Evolutionary conservation across 192 early-diverging fungal species (phyloP).

Genomic region (Coemansia erecta): DNA sequence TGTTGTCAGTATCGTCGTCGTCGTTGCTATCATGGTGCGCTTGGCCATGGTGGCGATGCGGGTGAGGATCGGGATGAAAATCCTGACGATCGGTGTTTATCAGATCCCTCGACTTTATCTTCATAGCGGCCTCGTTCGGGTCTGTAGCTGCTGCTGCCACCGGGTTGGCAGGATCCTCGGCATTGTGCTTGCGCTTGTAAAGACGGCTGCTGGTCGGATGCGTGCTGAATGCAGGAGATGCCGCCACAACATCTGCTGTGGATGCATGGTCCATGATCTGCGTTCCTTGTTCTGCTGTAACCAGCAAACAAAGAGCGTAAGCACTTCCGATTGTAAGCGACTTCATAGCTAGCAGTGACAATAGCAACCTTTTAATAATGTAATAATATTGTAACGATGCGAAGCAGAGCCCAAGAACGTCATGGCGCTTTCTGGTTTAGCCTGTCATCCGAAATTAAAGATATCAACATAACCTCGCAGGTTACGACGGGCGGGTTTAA

Average conservation of each 20-base stretch:
- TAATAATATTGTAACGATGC: too few relatives aligned
- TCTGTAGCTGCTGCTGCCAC: slow-evolving; percentile 50
- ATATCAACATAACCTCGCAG: too few relatives aligned
- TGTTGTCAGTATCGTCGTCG: slow-evolving; percentile 10
- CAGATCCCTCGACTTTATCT: slow-evolving; percentile 42
- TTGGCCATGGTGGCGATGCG: slow-evolving; percentile 15
- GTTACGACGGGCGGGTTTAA: too few relatives aligned
- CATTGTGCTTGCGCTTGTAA: slow-evolving; percentile 21
- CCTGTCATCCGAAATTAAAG: too few relatives aligned
- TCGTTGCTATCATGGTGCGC: slow-evolving; percentile 7
- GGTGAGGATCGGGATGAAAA: slow-evolving; percentile 13
- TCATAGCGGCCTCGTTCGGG: slow-evolving; percentile 47
- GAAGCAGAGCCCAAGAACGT: too few relatives aligned
- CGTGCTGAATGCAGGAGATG: not conserved
- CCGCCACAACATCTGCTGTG: not conserved
- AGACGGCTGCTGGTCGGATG: not conserved
- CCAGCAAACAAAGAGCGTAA: not conserved
- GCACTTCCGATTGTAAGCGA: not conserved
- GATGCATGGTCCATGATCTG: not conserved
- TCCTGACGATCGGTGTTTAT: slow-evolving; percentile 38
- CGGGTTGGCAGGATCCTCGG: slow-evolving; percentile 43
- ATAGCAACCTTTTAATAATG: too few relatives aligned
- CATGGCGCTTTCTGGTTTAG: too few relatives aligned
- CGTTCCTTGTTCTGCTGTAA: not conserved
- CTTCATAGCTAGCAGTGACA: slow-evolving; percentile 1